Base-by-base conservation (phyloP, 106 monocot genomes). In the Dendrobium huoshanense region DNA sequence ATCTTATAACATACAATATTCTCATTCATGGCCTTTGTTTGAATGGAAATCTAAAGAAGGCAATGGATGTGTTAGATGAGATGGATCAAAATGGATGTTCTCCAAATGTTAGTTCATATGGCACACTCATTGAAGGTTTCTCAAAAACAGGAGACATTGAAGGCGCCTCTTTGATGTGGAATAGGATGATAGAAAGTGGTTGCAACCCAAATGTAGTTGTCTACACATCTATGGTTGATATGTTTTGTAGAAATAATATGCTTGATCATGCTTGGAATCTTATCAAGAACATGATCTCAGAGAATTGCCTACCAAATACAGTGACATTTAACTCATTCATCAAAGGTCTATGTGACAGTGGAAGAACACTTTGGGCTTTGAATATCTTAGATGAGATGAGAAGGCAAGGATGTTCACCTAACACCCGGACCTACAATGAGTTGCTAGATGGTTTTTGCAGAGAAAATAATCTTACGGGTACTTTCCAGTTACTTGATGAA, bases 261-360 rank as follows among this genome's bases (percentile, higher is more conserved):
- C 89, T 94, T 89, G 85, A 90, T 77, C 84, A 92, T 76, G 96
- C 96, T 33, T 80, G 81, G 61, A 70, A 73, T 83, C 83, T 96
- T 64, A 85, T 96, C n/a, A 40, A 67, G 77, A 90, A 77, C 33
- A 96, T 96, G 96, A 15, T 79, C 1, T 65, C 73, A 17, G 87
- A 90, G 67, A 85, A 78, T 80, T 86, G 86, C 31, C 80, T 85
- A 37, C 94, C 94, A 18, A 96, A 94, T 77, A 79, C 83, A 7
- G 77, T 88, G 16, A 96, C 96, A 29, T 96, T 81, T 55, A 96
- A 96, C 79, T 73, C 84, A n/a, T 77, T 96, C 10, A 90, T 96
- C 37, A 92, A 82, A 77, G 87, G 94, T 24, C 77, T 96, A 51
- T 96, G 92, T 82, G 84, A 82, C 55, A 55, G 41, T 48, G 78